These are phyloP conservation scores for Lasiodiplodia gonubiensis DNA, from an alignment of 2,329 filamentous ascomycete species.

Conservation along the genomic window DNA sequence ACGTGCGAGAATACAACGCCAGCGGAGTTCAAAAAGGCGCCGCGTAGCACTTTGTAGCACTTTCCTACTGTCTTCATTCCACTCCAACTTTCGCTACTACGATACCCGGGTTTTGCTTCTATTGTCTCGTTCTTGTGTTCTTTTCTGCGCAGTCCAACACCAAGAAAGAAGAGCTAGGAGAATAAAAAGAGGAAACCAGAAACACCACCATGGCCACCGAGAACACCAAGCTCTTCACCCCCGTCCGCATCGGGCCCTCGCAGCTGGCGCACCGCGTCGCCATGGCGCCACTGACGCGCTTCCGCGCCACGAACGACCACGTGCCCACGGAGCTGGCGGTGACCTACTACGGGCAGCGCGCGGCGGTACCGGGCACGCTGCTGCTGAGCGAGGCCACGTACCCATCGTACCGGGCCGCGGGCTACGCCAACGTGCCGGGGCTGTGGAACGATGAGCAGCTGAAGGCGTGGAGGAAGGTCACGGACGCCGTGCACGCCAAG, in stretches of 20 bases:
- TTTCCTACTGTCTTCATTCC: not conserved
- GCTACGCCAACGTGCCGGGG: conserved; percentile 37
- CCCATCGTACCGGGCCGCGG: conserved; percentile 38
- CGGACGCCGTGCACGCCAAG: conserved; percentile 67
- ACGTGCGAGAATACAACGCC: not conserved
- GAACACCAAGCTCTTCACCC: conserved; percentile 35
- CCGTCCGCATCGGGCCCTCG: conserved; percentile 36
- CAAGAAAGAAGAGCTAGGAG: not conserved
- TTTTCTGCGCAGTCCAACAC: not conserved
- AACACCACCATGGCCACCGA: not conserved
- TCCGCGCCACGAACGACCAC: conserved; percentile 54
- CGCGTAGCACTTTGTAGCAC: not conserved
- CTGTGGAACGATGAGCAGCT: conserved; percentile 55
- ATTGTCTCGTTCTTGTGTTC: not conserved
- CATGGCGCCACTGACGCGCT: conserved; percentile 44
- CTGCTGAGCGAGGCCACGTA: conserved; percentile 44
- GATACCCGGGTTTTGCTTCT: not conserved
- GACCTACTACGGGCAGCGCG: conserved; percentile 41
- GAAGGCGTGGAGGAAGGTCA: conserved; percentile 64
- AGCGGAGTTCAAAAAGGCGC: not conserved
- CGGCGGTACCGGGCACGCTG: conserved; percentile 39
- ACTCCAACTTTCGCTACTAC: not conserved
- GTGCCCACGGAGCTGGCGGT: conserved; percentile 49
- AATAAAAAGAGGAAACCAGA: not conserved
- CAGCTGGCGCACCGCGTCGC: conserved; percentile 37